These are phyloP conservation scores for Saccharomycopsis sp. DNA, from an alignment of 805 yeast species.

Conservation along the genomic window DNA sequence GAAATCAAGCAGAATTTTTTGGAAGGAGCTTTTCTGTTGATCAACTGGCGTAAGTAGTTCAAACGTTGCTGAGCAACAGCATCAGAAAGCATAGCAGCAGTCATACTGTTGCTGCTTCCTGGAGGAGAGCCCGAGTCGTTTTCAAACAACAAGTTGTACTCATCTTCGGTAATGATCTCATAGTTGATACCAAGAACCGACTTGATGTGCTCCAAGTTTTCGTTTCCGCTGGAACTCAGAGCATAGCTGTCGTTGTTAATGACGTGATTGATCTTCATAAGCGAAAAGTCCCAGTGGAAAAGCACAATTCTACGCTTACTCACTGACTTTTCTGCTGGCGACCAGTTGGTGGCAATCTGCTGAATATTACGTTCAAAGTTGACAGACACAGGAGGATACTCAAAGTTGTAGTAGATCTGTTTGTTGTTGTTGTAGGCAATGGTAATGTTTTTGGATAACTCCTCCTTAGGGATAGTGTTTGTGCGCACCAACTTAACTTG, in stretches of 20 bases:
- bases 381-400: constrained; percentile 20
- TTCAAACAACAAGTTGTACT: constrained; percentile 27
- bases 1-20: constrained; percentile 38
- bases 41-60: constrained; percentile 31
- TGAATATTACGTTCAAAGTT: constrained; percentile 25
- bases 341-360: constrained; percentile 37
- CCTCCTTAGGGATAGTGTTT: constrained; percentile 20
- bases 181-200: constrained; percentile 15
- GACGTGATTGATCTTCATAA: constrained; percentile 25
- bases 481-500: constrained; percentile 18
- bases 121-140: constrained; percentile 20
- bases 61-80: constrained; percentile 18
- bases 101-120: background rate
- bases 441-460: constrained; percentile 13
- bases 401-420: constrained; percentile 21
- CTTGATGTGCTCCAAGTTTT: constrained; percentile 18
- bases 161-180: constrained; percentile 15
- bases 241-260: constrained; percentile 24
- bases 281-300: constrained; percentile 31
- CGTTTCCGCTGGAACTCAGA: constrained; percentile 3
- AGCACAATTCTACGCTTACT: constrained; percentile 41
- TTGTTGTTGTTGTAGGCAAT: constrained; percentile 15
- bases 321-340: constrained; percentile 31
- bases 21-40: constrained; percentile 28
- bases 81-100: background rate